These are phyloP conservation scores for Spatholobus suberectus DNA, from an alignment of 306 rosid species.

Conservation along the genomic window DNA sequence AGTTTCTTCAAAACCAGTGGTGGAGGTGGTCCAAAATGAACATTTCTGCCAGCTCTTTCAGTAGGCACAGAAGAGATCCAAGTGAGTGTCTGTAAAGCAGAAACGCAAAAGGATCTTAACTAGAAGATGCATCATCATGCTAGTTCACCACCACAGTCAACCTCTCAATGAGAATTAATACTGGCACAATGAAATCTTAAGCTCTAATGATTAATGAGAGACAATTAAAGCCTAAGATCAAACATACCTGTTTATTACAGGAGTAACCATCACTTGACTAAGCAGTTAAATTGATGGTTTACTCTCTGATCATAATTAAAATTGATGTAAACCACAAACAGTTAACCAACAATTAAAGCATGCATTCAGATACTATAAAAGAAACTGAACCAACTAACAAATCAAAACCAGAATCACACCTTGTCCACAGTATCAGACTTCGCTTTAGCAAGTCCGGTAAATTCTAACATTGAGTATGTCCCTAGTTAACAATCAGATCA, in stretches of 20 bases:
- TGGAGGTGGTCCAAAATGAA: slow-evolving; percentile 79
- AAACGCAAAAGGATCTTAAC: slow-evolving; percentile 42
- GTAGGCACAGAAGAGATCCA: slow-evolving; percentile 46
- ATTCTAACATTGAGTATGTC: no score
- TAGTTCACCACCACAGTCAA: not conserved
- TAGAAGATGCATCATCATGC: slow-evolving; percentile 39
- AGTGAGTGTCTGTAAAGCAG: slow-evolving; percentile 64
- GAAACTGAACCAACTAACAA: no score
- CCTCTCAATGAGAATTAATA: no score
- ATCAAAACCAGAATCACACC: no score
- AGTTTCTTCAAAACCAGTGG: slow-evolving; percentile 80
- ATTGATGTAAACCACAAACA: no score
- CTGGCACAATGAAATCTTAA: not conserved
- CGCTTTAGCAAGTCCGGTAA: no score
- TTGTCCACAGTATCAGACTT: no score
- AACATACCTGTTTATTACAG: slow-evolving; percentile 45
- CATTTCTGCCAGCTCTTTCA: slow-evolving; percentile 61
- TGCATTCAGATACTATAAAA: no score
- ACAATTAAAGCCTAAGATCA: not conserved
- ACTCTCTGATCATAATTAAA: no score
- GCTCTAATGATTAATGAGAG: not conserved
- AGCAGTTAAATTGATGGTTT: no score
- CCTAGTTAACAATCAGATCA: no score
- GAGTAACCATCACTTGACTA: slow-evolving; percentile 51
- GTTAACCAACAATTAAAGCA: no score